Conservation (phyloP, 139 green algal species). For the Auxenochlorella protothecoides region DNA sequence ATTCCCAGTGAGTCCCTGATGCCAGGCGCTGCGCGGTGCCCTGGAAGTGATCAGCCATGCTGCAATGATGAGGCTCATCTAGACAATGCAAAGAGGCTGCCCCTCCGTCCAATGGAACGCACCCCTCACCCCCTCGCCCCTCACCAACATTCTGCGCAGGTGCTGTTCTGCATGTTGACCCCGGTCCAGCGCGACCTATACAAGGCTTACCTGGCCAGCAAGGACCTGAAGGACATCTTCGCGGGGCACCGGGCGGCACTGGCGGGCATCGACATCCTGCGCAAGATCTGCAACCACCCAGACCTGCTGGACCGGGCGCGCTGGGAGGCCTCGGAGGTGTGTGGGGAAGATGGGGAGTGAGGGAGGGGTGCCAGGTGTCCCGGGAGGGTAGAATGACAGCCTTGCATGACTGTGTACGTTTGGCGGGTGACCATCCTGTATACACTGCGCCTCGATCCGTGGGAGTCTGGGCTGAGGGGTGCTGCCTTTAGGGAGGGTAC, state of each 20-base stretch:
- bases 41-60: too few relatives aligned
- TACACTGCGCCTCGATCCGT: too few relatives aligned
- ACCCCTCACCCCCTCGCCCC: neutral
- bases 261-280: conserved; percentile 87
- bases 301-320: conserved; percentile 79
- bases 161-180: conserved; percentile 88
- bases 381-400: neutral
- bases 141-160: conserved; percentile 27
- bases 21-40: too few relatives aligned
- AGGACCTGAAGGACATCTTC: conserved; percentile 50
- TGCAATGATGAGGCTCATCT: too few relatives aligned
- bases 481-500: too few relatives aligned
- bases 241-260: conserved; percentile 56
- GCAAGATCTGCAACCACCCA: conserved; percentile 98
- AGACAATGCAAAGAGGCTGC: neutral
- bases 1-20: too few relatives aligned
- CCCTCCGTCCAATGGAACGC: neutral
- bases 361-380: neutral
- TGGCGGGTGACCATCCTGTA: neutral
- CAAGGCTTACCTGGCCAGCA: conserved; percentile 58
- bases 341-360: conserved; percentile 28
- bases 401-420: neutral
- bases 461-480: too few relatives aligned
- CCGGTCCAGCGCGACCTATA: conserved; percentile 81
- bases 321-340: conserved; percentile 37